Evolutionary conservation across 2,329 filamentous ascomycete genomes (phyloP).

Genomic region (Diaporthe nobilis): DNA sequence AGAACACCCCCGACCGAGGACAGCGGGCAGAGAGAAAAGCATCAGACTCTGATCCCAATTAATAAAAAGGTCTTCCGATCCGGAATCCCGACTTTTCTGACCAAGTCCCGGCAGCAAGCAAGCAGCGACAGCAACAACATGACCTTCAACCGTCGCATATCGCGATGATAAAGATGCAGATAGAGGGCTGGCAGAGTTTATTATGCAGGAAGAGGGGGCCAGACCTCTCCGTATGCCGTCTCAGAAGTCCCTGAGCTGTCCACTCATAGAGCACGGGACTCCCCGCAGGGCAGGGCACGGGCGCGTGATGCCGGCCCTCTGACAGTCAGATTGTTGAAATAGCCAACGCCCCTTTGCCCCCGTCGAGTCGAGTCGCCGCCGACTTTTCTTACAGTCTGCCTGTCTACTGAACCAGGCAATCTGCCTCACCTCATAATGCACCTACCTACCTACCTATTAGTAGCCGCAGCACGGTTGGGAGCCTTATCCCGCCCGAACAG

Average conservation of each 20-base stretch:
- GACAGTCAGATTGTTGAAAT: slow-evolving; percentile 18
- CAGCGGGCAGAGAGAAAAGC: neutral
- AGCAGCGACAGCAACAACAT: neutral
- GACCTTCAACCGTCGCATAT: neutral
- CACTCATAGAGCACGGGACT: slow-evolving; percentile 27
- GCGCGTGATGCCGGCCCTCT: slow-evolving; percentile 20
- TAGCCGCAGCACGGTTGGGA: neutral
- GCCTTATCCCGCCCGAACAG: neutral
- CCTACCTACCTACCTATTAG: neutral
- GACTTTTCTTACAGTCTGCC: neutral
- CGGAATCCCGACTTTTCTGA: neutral
- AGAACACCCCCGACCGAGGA: neutral
- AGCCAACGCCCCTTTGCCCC: neutral
- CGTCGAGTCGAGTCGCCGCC: neutral
- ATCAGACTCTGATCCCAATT: neutral
- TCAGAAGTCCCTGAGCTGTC: slow-evolving; percentile 18
- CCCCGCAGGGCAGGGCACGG: slow-evolving; percentile 26
- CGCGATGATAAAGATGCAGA: neutral
- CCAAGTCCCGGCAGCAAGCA: neutral
- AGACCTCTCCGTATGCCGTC: slow-evolving; percentile 12
- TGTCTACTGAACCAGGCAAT: neutral
- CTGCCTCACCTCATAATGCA: neutral
- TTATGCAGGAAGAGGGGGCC: neutral
- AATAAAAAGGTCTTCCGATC: neutral
- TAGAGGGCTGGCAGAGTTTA: neutral